Conservation (phyloP, 225 moss, liverwort and hornwort species). For the Pseudisothecium myosuroides region DNA sequence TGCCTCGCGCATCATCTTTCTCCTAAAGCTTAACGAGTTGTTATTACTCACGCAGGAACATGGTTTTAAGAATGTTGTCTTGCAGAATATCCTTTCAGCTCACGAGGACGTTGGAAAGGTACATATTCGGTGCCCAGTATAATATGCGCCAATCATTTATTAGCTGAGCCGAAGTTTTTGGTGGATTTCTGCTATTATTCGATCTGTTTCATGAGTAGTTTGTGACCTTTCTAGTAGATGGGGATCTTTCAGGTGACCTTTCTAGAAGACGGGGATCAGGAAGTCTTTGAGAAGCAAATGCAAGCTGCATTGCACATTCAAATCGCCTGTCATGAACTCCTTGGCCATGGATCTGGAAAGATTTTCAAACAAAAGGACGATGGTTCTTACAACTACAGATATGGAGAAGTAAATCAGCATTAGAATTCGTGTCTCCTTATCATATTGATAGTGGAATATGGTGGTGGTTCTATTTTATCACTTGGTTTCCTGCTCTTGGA, state of each 20-base stretch:
- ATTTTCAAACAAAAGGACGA: conserved; percentile 23
- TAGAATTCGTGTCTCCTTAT: background rate
- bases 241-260: conserved; percentile 19
- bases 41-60: conserved; percentile 11
- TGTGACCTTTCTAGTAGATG: background rate
- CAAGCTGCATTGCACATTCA: conserved; percentile 39
- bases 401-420: conserved; percentile 38
- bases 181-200: background rate
- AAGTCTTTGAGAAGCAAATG: conserved; percentile 12
- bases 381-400: conserved; percentile 47
- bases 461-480: background rate
- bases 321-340: conserved; percentile 62
- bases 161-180: background rate
- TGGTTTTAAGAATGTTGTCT: conserved; percentile 56
- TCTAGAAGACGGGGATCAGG: conserved; percentile 28
- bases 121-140: background rate
- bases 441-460: background rate
- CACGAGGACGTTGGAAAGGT: conserved; percentile 37
- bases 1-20: background rate
- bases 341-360: conserved; percentile 76
- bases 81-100: conserved; percentile 45
- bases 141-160: background rate
- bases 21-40: background rate
- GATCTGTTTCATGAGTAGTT: background rate
- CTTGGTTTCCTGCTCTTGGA: background rate